A percentile compares a stretch with the other conserved stretches of the same genome.
phyloP scores from a whole-genome alignment of 2,329 filamentous ascomycete genomes.

The Penicillium sp. region DNA sequence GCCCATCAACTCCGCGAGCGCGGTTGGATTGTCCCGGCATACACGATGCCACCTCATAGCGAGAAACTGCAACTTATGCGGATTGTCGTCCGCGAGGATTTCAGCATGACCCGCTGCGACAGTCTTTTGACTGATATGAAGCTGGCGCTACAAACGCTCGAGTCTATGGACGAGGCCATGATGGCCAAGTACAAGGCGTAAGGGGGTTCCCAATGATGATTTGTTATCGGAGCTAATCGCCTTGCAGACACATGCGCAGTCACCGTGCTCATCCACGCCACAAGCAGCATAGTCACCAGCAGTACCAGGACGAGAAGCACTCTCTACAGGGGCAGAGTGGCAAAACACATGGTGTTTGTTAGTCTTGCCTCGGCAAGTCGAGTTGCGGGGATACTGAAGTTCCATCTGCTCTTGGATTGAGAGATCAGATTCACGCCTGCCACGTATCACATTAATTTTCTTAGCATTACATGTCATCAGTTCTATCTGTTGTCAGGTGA shows the following conservation, averaged over 20 bases:
- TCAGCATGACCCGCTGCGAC: conserved; percentile 75
- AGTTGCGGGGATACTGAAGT: no score
- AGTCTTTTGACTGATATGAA: conserved; percentile 71
- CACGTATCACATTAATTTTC: no score
- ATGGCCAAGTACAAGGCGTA: conserved; percentile 65
- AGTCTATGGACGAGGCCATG: conserved; percentile 65
- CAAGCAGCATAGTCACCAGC: conserved; percentile 45
- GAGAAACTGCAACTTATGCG: conserved; percentile 82
- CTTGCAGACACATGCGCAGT: conserved; percentile 46
- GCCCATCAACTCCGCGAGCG: conserved; percentile 81
- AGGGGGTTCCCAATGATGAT: conserved; percentile 14
- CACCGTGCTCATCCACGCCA: conserved; percentile 52
- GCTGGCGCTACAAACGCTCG: conserved; percentile 64
- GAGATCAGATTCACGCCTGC: no score
- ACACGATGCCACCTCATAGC: conserved; percentile 92
- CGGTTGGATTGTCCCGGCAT: conserved; percentile 90
- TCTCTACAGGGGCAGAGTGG: conserved; percentile 83
- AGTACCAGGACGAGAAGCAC: conserved; percentile 69
- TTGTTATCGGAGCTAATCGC: background rate
- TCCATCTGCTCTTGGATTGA: no score
- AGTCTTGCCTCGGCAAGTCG: no score
- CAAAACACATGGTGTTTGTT: conserved; percentile 86
- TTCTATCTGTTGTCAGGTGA: no score
- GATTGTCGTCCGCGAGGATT: conserved; percentile 88
- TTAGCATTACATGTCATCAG: no score